Base-by-base conservation (phyloP, 345 rosid species). In the Salix brachista region DNA sequence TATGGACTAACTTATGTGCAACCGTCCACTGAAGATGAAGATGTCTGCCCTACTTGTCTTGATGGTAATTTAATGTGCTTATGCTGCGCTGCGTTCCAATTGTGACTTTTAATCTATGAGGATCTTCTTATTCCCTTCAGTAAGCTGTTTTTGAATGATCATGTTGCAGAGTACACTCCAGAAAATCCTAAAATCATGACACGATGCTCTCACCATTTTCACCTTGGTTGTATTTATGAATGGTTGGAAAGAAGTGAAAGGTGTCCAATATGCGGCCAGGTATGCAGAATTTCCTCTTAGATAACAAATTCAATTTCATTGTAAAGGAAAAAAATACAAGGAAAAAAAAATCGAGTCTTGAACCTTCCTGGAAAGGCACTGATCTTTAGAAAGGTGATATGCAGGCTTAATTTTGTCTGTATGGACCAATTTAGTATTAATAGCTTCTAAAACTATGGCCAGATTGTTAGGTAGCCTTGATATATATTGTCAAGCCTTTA, bases 171-270 rank as follows among this genome's bases (percentile, higher is more conserved):
- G 67, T 90, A 88, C 79, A 87, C 91, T 25, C 75, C 80, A 0
- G 93, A 90, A 79, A 88, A 90, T 81, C 93, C 93, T 56, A 88
- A 88, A 81, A 88, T 90, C 61, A 83, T 79, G 9, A 82, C 91
- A 19, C 73, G 70, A 62, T 90, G 93, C 79, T 80, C 91, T 19
- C 93, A 90, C 81, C 91, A 90, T 82, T 90, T 87, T 81, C 93
- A 90, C 80, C 89, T 90, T 25, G 91, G 93, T 73, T 90, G 93
- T 78, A 90, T 90, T 72, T 90, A 90, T 56, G 93, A 90, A 44
- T 90, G 93, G 93, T 80, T 90, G 93, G 93, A 90, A 84, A 90
- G 93, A 80, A 90, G 93, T 73, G 93, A 88, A 74, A 88, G 75
- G 25, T 90, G 93, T 82, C 93, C 93, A n/a, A 77, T 90, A 67